Base-by-base conservation (phyloP, 169 alveolate species). In the Prorocentrum cordatum region DNA sequence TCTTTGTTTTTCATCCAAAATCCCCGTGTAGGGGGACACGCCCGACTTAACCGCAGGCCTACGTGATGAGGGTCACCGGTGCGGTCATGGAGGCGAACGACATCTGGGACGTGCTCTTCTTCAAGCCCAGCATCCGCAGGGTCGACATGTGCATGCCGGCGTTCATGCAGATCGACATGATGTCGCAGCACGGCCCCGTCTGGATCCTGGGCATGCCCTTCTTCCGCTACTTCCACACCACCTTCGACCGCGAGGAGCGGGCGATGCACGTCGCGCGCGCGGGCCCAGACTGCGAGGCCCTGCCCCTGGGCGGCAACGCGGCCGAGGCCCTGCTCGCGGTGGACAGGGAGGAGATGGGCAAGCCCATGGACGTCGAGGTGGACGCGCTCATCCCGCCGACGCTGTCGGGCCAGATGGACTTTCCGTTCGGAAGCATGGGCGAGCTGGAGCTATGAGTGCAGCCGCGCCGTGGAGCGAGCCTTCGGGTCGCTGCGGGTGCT, bases 181-280 rank as follows among this genome's bases (percentile, higher is more conserved):
- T 16, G n/a, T 45, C 90, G 7, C 90, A 80, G 68, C 68, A 45
- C 33, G 90, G 90, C 32, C 68, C 72, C 45, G 90, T 80, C 54
- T 80, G 90, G 90, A 80, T 80, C 38, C 31, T 80, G 77, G 90
- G 90, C 80, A 80, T 80, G 90, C 90, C 90, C 35, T 80, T 80
- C 79, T 80, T 80, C 70, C 90, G 90, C 35, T 80, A 80, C 70
- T 80, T 62, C 68, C 90, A 80, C 90, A 80, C 90, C 68, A 80
- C 90, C 58, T 80, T 80, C 79, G 50, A 80, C 80, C 64, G 90
- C 24, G 79, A 80, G 47, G 35, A 73, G 75, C 87, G 59, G 64
- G 62, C 59, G 59, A 77, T 77, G 87, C 87, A 45, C 39, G 54
- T 77, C 24, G 87, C 87, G n/a, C 54, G 59, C 33, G 87, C 87